Conservation (phyloP, 179 eudicot genomes). For the Amaranthus tricolor region DNA sequence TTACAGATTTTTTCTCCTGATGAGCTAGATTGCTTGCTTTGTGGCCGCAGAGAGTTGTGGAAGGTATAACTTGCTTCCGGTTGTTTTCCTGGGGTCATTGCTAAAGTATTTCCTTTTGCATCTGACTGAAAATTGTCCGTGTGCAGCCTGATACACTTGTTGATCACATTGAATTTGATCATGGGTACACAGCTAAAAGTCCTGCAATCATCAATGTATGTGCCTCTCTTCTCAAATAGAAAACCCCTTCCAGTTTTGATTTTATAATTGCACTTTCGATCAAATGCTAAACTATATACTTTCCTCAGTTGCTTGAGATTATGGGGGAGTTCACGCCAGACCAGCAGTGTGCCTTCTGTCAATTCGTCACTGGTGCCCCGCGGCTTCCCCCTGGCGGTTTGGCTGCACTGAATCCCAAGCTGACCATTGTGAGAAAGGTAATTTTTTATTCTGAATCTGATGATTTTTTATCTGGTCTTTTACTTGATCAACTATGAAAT, state of each 20-base stretch:
- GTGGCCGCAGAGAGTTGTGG: constrained; percentile 96
- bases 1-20: constrained; percentile 80
- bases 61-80: constrained; percentile 42
- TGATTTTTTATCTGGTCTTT: background rate
- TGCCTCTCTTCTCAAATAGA: background rate
- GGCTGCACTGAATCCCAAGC: constrained; percentile 88
- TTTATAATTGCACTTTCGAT: background rate
- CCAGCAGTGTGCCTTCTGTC: constrained; percentile 96
- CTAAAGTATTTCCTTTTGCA: background rate
- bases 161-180: constrained; percentile 88
- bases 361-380: constrained; percentile 99
- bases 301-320: constrained; percentile 82
- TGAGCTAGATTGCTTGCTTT: constrained; percentile 87
- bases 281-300: constrained; percentile 2
- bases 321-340: constrained; percentile 97
- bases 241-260: background rate
- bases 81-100: background rate
- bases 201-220: constrained; percentile 78
- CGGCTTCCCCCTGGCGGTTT: constrained; percentile 98
- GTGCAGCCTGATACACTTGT: constrained; percentile 75
- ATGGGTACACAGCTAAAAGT: constrained; percentile 95
- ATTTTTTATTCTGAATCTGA: background rate
- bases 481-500: no score
- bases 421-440: constrained; percentile 99
- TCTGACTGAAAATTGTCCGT: constrained; percentile 8